phyloP scores from a whole-genome alignment of 1,284 basidiomycete genomes.

The Xerocomus nothofagi region DNA sequence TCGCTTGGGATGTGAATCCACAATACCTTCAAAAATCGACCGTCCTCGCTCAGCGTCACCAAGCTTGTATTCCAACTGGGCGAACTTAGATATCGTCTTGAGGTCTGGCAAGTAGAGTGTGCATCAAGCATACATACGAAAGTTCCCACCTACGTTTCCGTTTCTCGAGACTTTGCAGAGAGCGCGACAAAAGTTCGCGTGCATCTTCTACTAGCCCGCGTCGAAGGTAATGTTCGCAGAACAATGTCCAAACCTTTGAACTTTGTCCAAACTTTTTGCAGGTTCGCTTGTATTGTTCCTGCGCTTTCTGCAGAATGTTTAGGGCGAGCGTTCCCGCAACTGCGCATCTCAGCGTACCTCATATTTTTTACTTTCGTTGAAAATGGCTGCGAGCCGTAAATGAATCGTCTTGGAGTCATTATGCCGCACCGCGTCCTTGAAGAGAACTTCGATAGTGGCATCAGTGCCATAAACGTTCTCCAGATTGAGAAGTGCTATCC shows the following conservation, averaged over 20 bases:
- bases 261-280: slow-evolving; percentile 92
- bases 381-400: slow-evolving; percentile 81
- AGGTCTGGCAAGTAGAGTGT: slow-evolving; percentile 59
- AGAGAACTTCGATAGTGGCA: slow-evolving; percentile 73
- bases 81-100: slow-evolving; percentile 93
- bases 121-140: slow-evolving; percentile 1
- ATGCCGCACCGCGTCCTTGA: slow-evolving; percentile 87
- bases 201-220: slow-evolving; percentile 76
- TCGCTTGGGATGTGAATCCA: slow-evolving; percentile 92
- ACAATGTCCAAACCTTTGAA: slow-evolving; percentile 91
- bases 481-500: slow-evolving; percentile 95
- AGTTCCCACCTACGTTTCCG: slow-evolving; percentile 75
- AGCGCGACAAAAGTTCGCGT: slow-evolving; percentile 84
- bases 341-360: slow-evolving; percentile 52
- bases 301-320: slow-evolving; percentile 62
- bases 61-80: slow-evolving; percentile 91
- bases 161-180: slow-evolving; percentile 92
- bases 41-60: slow-evolving; percentile 94
- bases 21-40: slow-evolving; percentile 95
- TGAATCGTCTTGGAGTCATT: slow-evolving; percentile 94
- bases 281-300: slow-evolving; percentile 82
- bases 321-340: neutral
- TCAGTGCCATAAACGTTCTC: slow-evolving; percentile 94
- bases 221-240: slow-evolving; percentile 79
- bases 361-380: slow-evolving; percentile 80